Conservation (phyloP, 257 asterid genomes). For the Nyctanthes arbortristis region DNA sequence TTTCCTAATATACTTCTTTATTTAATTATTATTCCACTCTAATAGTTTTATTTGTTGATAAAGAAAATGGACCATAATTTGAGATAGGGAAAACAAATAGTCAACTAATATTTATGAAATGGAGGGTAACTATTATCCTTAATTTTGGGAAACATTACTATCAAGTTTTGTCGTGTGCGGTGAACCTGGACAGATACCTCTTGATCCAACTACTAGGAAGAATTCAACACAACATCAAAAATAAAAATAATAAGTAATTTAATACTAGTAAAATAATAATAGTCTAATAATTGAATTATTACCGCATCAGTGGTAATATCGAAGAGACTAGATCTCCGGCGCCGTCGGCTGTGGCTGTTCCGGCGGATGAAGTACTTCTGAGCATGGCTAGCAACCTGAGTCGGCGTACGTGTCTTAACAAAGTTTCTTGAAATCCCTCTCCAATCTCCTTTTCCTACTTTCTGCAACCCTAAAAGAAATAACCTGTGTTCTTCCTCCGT, state of each 20-base stretch:
- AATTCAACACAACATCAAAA: background rate
- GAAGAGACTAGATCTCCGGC: slow-evolving; percentile 95
- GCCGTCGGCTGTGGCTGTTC: slow-evolving; percentile 72
- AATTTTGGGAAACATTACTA: slow-evolving; percentile 11
- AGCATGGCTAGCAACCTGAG: slow-evolving; percentile 99
- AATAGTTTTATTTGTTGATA: no score
- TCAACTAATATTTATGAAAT: no score
- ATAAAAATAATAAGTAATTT: no score
- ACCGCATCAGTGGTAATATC: slow-evolving; percentile 89
- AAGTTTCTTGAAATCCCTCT: slow-evolving; percentile 96
- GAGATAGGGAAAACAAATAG: slow-evolving; percentile 1
- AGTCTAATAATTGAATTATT: background rate
- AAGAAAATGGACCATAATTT: background rate
- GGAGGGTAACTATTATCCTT: slow-evolving; percentile 17
- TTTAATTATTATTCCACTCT: no score
- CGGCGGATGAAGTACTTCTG: slow-evolving; percentile 94
- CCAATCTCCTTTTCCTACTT: slow-evolving; percentile 98
- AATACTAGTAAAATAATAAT: background rate
- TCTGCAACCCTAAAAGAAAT: slow-evolving; percentile 81
- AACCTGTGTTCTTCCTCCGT: slow-evolving; percentile 92
- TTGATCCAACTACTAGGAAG: background rate
- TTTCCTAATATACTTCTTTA: no score
- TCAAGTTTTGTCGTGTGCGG: slow-evolving; percentile 12
- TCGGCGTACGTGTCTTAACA: slow-evolving; percentile 90
- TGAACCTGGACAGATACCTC: slow-evolving; percentile 7